Conservation (phyloP, 129 eudicot genomes). For the Helichrysum umbraculigerum region DNA sequence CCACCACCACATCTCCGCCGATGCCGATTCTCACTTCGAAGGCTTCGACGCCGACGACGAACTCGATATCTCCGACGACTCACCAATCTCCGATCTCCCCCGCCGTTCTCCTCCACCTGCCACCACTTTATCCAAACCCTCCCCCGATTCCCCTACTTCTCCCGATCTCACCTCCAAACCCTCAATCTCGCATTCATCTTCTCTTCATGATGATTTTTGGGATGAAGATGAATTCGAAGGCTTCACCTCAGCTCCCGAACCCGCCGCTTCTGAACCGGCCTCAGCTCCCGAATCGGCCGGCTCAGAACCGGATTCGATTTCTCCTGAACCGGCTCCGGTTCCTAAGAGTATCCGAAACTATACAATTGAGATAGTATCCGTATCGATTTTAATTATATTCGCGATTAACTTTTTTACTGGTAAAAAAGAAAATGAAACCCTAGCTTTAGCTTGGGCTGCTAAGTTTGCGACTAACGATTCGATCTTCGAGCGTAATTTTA, state of each 20-base stretch:
- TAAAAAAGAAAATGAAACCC: conserved; percentile 67
- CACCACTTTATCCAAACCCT: conserved; percentile 40
- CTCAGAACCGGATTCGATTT: background rate
- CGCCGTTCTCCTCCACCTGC: conserved; percentile 57
- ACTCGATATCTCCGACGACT: conserved; percentile 29
- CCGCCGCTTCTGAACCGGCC: background rate
- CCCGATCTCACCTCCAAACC: conserved; percentile 42
- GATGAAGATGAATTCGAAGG: conserved; percentile 98
- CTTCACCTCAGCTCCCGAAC: conserved; percentile 8
- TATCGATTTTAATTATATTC: conserved; percentile 49
- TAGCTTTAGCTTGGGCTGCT: conserved; percentile 86
- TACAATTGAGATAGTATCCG: conserved; percentile 54
- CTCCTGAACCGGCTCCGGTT: background rate
- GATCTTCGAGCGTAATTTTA: conserved; percentile 82
- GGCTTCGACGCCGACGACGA: conserved; percentile 95
- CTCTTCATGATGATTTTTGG: conserved; percentile 59
- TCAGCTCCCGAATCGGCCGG: background rate
- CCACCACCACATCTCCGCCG: conserved; percentile 44
- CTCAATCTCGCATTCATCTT: conserved; percentile 36
- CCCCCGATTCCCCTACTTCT: conserved; percentile 26
- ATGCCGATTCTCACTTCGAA: conserved; percentile 67
- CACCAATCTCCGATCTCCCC: conserved; percentile 43
- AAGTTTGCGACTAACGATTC: conserved; percentile 59
- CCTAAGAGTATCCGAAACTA: conserved; percentile 29
- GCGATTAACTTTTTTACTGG: conserved; percentile 71